Evolutionary conservation across 2,329 filamentous ascomycete genomes (phyloP).

Genomic region (Fonsecaea nubica): DNA sequence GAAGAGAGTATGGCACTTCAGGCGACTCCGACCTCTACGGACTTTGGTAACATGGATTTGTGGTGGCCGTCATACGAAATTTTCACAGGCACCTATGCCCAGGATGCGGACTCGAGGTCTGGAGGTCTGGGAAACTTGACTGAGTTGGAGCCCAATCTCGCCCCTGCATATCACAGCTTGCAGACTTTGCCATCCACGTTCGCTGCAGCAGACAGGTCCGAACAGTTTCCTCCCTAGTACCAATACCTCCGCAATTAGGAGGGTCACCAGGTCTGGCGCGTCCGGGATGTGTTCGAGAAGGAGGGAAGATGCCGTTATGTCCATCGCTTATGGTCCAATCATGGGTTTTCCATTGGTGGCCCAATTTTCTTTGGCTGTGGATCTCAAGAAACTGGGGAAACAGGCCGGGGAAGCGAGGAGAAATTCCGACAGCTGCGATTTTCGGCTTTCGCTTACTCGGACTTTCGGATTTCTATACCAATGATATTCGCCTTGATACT

Average conservation of each 20-base stretch:
- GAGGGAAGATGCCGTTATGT: neutral
- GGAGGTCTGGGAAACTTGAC: neutral
- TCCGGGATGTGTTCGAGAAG: neutral
- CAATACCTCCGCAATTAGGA: neutral
- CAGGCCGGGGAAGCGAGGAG: neutral
- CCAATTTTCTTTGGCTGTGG: neutral
- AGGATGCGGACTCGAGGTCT: neutral
- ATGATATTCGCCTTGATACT: neutral
- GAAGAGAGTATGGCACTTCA: neutral
- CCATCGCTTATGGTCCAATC: neutral
- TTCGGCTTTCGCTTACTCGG: neutral
- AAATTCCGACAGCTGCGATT: neutral
- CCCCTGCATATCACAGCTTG: neutral
- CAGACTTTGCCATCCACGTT: neutral
- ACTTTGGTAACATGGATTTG: slow-evolving; percentile 3
- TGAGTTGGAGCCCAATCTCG: neutral
- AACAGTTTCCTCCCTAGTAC: neutral
- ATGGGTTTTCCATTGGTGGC: neutral
- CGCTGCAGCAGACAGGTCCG: neutral
- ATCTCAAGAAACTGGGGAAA: neutral
- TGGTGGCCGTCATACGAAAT: neutral
- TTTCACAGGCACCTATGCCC: neutral
- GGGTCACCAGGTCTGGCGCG: neutral
- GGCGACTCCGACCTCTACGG: neutral
- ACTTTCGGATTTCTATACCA: neutral